Percentiles rank a stretch among this genome's conserved stretches.
phyloP scores from a whole-genome alignment of 805 yeast genomes.

The Wickerhamomyces hampshirensis region DNA sequence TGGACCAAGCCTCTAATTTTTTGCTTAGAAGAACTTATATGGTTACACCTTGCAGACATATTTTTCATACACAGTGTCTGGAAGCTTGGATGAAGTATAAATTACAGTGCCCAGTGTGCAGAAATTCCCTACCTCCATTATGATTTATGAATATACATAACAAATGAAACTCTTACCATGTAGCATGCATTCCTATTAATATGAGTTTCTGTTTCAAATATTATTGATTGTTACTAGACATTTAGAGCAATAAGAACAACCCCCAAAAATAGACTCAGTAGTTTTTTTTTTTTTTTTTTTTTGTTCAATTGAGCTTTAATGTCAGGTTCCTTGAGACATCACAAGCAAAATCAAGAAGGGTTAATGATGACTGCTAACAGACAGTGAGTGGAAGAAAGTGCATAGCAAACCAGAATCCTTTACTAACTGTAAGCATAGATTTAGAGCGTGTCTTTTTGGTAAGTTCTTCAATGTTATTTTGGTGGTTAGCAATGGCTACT shows the following conservation, averaged over 20 bases:
- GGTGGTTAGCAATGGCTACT: background rate
- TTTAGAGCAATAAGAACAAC: too few relatives aligned
- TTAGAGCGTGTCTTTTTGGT: constrained; percentile 72
- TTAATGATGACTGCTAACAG: background rate
- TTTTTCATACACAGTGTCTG: constrained; percentile 85
- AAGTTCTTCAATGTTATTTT: constrained; percentile 24
- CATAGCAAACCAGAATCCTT: constrained; percentile 1
- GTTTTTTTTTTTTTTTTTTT: too few relatives aligned
- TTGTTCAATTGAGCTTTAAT: too few relatives aligned
- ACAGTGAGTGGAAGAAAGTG: background rate
- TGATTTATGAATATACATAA: too few relatives aligned
- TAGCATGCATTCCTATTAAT: too few relatives aligned
- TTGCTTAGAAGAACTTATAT: constrained; percentile 44
- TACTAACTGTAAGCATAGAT: constrained; percentile 11
- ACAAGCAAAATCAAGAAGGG: too few relatives aligned
- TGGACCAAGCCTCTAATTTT: constrained; percentile 20
- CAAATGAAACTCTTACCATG: too few relatives aligned
- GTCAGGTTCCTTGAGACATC: too few relatives aligned
- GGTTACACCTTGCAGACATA: constrained; percentile 90
- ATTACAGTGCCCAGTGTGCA: constrained; percentile 90
- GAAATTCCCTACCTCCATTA: constrained; percentile 79
- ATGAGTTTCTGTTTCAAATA: too few relatives aligned
- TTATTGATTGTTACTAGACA: too few relatives aligned
- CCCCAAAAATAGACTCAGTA: too few relatives aligned
- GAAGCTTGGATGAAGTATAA: constrained; percentile 93